Evolutionary conservation across 176 grass and related monocot species (phyloP).

Genomic region (Oryza officinalis): DNA sequence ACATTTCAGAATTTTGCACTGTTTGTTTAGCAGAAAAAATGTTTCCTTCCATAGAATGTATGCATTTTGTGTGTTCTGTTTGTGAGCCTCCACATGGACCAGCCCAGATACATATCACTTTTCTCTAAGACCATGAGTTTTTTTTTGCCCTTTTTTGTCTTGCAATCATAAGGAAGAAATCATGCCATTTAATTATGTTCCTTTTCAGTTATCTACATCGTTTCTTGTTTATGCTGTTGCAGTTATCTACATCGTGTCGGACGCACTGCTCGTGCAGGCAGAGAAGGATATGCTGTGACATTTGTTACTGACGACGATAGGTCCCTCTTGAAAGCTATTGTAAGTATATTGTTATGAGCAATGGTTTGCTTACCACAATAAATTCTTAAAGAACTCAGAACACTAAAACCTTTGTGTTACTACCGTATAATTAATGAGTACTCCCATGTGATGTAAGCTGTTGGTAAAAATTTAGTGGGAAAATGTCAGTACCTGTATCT

Average conservation of each 20-base stretch:
- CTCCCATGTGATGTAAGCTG: background rate
- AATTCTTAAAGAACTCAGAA: background rate
- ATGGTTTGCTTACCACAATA: background rate
- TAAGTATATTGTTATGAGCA: constrained; percentile 40
- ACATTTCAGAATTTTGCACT: background rate
- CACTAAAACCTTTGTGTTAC: background rate
- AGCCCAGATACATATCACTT: background rate
- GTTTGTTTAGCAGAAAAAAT: background rate
- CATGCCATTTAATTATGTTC: background rate
- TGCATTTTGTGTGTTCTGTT: background rate
- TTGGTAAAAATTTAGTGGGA: background rate
- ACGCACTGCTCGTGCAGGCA: constrained; percentile 83
- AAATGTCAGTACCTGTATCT: background rate
- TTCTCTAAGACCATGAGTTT: background rate
- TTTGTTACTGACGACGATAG: constrained; percentile 99
- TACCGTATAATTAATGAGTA: background rate
- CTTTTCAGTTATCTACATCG: no score
- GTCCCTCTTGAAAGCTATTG: constrained; percentile 91
- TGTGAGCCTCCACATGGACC: background rate
- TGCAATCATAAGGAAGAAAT: background rate
- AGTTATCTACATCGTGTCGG: constrained; percentile 98
- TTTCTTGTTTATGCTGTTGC: constrained; percentile 15
- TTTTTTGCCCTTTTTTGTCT: background rate
- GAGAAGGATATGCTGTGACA: constrained; percentile 93
- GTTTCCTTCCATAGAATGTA: background rate